Percentiles rank a stretch among this genome's conserved stretches.
These are phyloP conservation scores for Eutypella sp. DNA, from an alignment of 2,329 filamentous ascomycete genomes.

Conservation along the genomic window DNA sequence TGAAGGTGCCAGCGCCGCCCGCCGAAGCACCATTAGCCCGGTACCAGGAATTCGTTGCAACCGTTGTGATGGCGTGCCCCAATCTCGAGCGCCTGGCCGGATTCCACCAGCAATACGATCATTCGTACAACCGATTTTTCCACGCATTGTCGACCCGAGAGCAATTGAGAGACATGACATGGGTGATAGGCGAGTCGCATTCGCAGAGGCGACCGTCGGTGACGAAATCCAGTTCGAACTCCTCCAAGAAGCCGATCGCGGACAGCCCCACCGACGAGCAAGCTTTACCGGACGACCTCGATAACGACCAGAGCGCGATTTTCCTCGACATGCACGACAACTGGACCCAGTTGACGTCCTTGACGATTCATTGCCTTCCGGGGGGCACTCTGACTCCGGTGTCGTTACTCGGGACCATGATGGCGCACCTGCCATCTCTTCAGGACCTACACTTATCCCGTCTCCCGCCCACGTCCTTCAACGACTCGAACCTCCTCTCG, in stretches of 20 bases:
- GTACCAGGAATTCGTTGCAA: constrained; percentile 55
- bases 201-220: constrained; percentile 31
- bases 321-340: constrained; percentile 48
- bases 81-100: constrained; percentile 57
- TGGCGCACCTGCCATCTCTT: constrained; percentile 48
- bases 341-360: constrained; percentile 50
- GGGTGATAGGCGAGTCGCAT: constrained; percentile 45
- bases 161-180: constrained; percentile 53
- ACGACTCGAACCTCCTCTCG: constrained; percentile 49
- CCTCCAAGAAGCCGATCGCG: constrained; percentile 16
- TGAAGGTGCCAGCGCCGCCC: constrained; percentile 51
- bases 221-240: constrained; percentile 18
- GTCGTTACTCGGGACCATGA: constrained; percentile 45
- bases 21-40: constrained; percentile 37
- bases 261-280: constrained; percentile 17
- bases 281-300: constrained; percentile 32
- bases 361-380: constrained; percentile 55
- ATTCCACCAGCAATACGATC: constrained; percentile 48
- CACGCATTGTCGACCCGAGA: constrained; percentile 55
- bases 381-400: constrained; percentile 50
- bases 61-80: constrained; percentile 60
- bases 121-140: constrained; percentile 51
- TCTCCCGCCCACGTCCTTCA: constrained; percentile 51
- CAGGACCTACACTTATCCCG: constrained; percentile 56
- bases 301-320: constrained; percentile 36